Conservation (phyloP, 176 grass and related monocot species). For the Aegilops tauschii region DNA sequence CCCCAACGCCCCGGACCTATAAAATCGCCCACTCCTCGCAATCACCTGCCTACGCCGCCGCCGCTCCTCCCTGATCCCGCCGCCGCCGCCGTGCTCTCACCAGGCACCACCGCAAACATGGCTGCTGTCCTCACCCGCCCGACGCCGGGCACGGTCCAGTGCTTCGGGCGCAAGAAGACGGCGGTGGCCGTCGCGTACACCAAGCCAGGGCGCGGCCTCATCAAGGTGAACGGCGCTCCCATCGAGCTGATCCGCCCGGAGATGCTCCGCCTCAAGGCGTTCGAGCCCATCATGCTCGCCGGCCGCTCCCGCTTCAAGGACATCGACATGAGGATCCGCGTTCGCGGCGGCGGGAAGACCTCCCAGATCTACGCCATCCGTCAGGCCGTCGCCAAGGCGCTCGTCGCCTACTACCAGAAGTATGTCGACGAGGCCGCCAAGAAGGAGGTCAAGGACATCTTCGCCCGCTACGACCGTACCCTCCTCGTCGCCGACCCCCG, state of each 20-base stretch:
- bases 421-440: slow-evolving; percentile 67
- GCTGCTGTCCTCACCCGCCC: slow-evolving; percentile 27
- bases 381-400: slow-evolving; percentile 70
- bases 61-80: not conserved
- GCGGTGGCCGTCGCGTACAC: slow-evolving; percentile 66
- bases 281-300: slow-evolving; percentile 68
- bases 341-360: slow-evolving; percentile 74
- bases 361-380: slow-evolving; percentile 83
- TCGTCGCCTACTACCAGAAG: slow-evolving; percentile 72
- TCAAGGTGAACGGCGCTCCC: slow-evolving; percentile 76
- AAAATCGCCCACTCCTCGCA: not conserved
- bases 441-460: slow-evolving; percentile 24
- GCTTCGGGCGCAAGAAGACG: slow-evolving; percentile 78
- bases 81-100: not conserved
- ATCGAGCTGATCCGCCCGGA: slow-evolving; percentile 80
- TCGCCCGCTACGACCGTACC: slow-evolving; percentile 16
- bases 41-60: not conserved
- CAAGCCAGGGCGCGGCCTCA: slow-evolving; percentile 68
- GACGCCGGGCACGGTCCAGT: slow-evolving; percentile 49
- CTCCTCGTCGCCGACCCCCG: slow-evolving; percentile 46
- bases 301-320: slow-evolving; percentile 55
- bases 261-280: slow-evolving; percentile 67
- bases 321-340: slow-evolving; percentile 78
- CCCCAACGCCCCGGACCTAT: slow-evolving; percentile 16
- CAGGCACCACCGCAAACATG: not conserved